A percentile compares a stretch with the other conserved stretches of the same genome.
Evolutionary conservation across 78 protist species (phyloP).

Genomic region (Dictyostelium intermedium): DNA sequence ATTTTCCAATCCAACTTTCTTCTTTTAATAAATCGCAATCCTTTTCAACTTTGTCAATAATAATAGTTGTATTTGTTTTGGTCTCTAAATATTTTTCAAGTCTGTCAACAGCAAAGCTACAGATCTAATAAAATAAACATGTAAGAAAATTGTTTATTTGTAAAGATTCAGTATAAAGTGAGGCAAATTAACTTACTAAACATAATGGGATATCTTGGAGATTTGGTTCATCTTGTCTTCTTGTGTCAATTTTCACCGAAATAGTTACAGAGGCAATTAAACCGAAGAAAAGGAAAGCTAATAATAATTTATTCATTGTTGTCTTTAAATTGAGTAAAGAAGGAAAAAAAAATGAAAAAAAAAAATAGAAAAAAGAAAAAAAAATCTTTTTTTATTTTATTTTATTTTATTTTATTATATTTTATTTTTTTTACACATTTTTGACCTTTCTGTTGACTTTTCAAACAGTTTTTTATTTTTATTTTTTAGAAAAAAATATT

Average conservation of each 20-base stretch:
- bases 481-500: too few relatives aligned
- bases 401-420: too few relatives aligned
- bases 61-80: not conserved
- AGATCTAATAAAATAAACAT: not conserved
- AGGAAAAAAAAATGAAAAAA: not conserved
- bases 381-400: not conserved
- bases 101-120: not conserved
- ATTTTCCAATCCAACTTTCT: not conserved
- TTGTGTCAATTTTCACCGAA: not conserved
- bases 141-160: not conserved
- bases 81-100: not conserved
- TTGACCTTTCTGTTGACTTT: too few relatives aligned
- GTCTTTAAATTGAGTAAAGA: not conserved
- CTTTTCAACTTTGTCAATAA: not conserved
- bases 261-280: not conserved
- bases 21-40: not conserved
- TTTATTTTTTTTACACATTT: too few relatives aligned
- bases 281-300: not conserved
- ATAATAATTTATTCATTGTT: not conserved
- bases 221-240: not conserved
- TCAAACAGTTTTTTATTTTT: too few relatives aligned
- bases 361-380: not conserved
- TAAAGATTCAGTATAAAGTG: not conserved
- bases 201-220: not conserved
- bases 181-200: not conserved